Evolutionary conservation across 805 yeast genomes (phyloP).

Genomic region (Candida methanosorbosa): DNA sequence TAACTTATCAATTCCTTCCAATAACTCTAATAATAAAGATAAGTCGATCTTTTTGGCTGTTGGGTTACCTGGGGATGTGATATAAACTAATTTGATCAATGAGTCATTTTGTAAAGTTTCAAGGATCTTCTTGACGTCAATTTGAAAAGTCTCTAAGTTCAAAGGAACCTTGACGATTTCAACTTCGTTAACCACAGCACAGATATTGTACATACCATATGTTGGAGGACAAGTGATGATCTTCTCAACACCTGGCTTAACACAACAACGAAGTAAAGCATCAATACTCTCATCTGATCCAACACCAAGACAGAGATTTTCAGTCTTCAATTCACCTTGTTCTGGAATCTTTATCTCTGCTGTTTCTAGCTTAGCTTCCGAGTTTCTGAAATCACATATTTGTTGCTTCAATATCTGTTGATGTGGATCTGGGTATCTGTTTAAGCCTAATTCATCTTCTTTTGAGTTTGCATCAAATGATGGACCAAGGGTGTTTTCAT

Average conservation of each 20-base stretch:
- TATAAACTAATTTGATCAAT: constrained; percentile 62
- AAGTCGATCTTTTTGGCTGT: constrained; percentile 62
- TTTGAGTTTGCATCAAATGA: constrained; percentile 38
- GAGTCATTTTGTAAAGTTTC: constrained; percentile 45
- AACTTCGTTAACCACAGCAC: constrained; percentile 86
- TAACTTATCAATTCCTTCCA: constrained; percentile 27
- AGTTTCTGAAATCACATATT: constrained; percentile 64
- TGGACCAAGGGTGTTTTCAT: constrained; percentile 93
- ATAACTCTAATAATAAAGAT: constrained; percentile 36
- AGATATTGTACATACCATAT: constrained; percentile 92
- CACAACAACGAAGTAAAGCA: constrained; percentile 73
- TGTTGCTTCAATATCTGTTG: constrained; percentile 68
- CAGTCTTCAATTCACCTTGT: constrained; percentile 29
- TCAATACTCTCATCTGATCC: constrained; percentile 97
- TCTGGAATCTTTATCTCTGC: constrained; percentile 13
- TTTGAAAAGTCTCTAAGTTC: constrained; percentile 53
- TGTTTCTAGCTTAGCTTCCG: constrained; percentile 23
- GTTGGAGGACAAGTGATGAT: constrained; percentile 89
- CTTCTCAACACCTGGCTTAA: constrained; percentile 77
- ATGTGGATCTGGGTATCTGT: constrained; percentile 97
- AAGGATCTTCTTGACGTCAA: constrained; percentile 50
- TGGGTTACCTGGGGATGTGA: constrained; percentile 97
- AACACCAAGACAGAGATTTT: constrained; percentile 84
- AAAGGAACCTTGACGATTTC: constrained; percentile 69
- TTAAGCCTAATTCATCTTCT: constrained; percentile 50